Evolutionary conservation across 2,329 filamentous ascomycete genomes (phyloP), one percentile per base, ranked within the genome.

Genomic region (Diaporthe vaccinii): DNA sequence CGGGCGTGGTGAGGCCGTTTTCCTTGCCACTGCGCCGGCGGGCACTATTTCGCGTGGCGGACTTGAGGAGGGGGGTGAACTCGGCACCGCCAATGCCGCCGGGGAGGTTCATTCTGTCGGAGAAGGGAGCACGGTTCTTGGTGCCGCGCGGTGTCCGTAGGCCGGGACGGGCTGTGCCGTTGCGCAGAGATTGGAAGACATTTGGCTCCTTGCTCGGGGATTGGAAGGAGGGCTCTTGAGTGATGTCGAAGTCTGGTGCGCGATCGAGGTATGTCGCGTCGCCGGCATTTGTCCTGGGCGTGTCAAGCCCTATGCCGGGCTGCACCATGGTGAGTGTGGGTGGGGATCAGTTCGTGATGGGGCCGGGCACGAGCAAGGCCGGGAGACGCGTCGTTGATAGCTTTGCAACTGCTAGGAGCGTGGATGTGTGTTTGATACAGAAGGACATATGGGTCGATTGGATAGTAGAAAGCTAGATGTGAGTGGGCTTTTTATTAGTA

Each of bases 11-110:
- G 59, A 88, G 87, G 74, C 84, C 87, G 83, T 91, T 93, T 84
- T 90, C 91, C 83, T 90, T 93, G 82, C 89, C 91, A 78, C 82
- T 85, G 82, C 82, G 89, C 77, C 85, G 90, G 84, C 87, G 93
- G 86, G 87, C 94, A 89, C 87, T 95, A 87, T 88, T 96, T 88
- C 86, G 89, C 81, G 90, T 93, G n/a, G 90, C 92, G 34, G 87
- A 95, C 84, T 98, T 98, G 82, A 99, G 91, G 79, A 99, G 87
- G 0, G 97, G 97, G 0, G 97, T 99, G 83, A 99, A 99, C 81
- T 99, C 97, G 79, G 92, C 93, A 72, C 90, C 91, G 59, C 88
- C 90, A 57, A 92, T 85, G 77, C 90, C 89, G 51, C 88, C 87
- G 31, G 93, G 93, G 31, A 95, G 87, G 80, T 95, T 97, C 80